Base-by-base conservation (phyloP, 2,329 filamentous ascomycete species). In the Boeremia lycopersici region DNA sequence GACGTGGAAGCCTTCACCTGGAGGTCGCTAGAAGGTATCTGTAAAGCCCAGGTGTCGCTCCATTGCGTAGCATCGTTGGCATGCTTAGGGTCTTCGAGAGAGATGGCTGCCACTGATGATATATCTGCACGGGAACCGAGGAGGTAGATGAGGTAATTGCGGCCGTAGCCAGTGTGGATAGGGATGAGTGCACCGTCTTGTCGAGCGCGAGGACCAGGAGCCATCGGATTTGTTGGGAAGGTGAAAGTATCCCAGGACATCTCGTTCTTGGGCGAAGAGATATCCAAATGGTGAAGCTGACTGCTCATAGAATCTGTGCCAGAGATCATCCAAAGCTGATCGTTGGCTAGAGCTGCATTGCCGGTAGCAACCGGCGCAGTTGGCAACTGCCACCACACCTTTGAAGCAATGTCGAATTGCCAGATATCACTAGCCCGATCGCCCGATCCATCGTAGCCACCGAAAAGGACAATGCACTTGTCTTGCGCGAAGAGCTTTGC, bases 11-110 rank as follows among this genome's bases (percentile, higher is more conserved):
- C 51, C 25, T 68, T 67, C 6, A 67, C 54, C 6, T 66, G 62
- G 7, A 73, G 48, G 36, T 69, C 55, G 46, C 67, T 72, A 5
- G 76, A 78, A 1, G 74, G 75, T 6, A 78, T 69, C 51, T 80
- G 78, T n/a, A 78, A 71, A 0, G 70, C 74, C 77, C 77, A 79
- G n/a, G 76, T 71, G 52, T 78, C 77, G 49, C 72, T 75, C 67
- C 75, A 77, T 39, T 69, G 67, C 8, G 65, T 69, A 15, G 64
- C 38, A 19, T 65, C 39, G 28, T 62, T 34, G 11, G 60, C 30
- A 9, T 56, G 23, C 43, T 56, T 53, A 6, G 40, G 42, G 31
- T 62, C 57, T 28, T 62, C 48, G 10, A 38, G 39, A n/a, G 31
- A 41, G 4, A 19, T 17, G n/a, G 30, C 17, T 6, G 19, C 39